These are phyloP conservation scores for Polysphondylium violaceum DNA, from an alignment of 78 protist genomes.

Conservation along the genomic window DNA sequence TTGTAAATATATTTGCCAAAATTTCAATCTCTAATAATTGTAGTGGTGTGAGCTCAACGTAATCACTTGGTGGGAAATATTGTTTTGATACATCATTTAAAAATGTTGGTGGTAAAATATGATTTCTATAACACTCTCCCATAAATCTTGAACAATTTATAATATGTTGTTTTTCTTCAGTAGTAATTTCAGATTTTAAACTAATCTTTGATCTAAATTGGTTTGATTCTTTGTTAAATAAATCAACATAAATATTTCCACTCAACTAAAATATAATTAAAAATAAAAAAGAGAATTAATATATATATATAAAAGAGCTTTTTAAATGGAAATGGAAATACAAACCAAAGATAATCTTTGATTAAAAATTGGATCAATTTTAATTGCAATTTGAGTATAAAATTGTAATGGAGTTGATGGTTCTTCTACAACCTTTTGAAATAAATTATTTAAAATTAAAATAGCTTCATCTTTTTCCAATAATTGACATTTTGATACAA, in stretches of 20 bases:
- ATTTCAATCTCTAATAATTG: conserved; percentile 38
- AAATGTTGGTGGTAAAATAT: conserved; percentile 2
- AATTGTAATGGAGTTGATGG: background rate
- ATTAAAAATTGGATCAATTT: conserved; percentile 17
- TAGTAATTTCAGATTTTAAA: background rate
- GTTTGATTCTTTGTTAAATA: background rate
- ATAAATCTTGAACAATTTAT: conserved; percentile 25
- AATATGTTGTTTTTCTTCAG: background rate
- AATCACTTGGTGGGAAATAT: conserved; percentile 16
- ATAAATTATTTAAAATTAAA: background rate
- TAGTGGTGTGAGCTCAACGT: background rate
- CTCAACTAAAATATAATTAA: background rate
- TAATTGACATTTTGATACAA: conserved; percentile 29
- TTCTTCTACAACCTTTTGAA: conserved; percentile 40
- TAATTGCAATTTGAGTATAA: conserved; percentile 7
- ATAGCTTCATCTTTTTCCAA: conserved; percentile 16
- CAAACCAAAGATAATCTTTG: conserved; percentile 15
- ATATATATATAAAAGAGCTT: background rate
- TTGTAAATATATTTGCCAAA: conserved; percentile 10
- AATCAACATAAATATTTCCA: conserved; percentile 4
- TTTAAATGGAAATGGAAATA: background rate
- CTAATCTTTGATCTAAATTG: too few relatives aligned
- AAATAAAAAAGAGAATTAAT: background rate
- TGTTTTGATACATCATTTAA: background rate
- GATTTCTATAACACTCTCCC: conserved; percentile 48